phyloP scores from a whole-genome alignment of 1,284 basidiomycete genomes.

The Puccinia novopanici region DNA sequence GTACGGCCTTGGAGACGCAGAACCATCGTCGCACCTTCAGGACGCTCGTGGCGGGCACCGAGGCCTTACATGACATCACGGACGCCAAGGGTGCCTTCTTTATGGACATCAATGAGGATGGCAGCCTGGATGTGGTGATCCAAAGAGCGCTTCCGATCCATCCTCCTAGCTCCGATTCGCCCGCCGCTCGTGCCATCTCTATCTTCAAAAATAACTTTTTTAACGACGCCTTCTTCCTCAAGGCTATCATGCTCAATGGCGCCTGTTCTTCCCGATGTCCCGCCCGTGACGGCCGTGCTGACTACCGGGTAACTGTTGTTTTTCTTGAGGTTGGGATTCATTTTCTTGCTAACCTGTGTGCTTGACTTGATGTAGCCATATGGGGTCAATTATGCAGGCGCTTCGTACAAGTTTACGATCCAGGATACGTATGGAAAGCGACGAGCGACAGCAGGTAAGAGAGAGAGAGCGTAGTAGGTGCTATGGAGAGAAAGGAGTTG shows the following conservation, averaged over 20 bases:
- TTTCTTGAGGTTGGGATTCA: too few species aligned
- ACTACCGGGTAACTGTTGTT: constrained; percentile 69
- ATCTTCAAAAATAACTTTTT: constrained; percentile 98
- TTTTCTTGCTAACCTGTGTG: too few species aligned
- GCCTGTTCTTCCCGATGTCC: constrained; percentile 82
- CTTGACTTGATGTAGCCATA: constrained; percentile 72
- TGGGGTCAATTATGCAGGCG: constrained; percentile 89
- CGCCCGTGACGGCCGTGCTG: constrained; percentile 65
- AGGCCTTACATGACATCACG: constrained; percentile 68
- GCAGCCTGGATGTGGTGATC: constrained; percentile 82
- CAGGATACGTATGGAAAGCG: constrained; percentile 87
- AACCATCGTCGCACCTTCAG: constrained; percentile 68
- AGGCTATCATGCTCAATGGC: constrained; percentile 93
- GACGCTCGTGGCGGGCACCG: constrained; percentile 65
- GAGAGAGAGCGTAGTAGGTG: neutral
- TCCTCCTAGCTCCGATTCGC: constrained; percentile 61
- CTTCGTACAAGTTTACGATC: constrained; percentile 95
- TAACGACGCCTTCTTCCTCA: constrained; percentile 98
- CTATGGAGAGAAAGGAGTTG: neutral
- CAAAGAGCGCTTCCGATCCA: constrained; percentile 81
- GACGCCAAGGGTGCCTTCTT: constrained; percentile 81
- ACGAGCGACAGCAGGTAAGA: constrained; percentile 80
- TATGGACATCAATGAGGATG: constrained; percentile 94
- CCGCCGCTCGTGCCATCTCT: constrained; percentile 62
- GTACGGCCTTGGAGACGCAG: constrained; percentile 52